Evolutionary conservation across 176 grass and related monocot genomes (phyloP), one percentile per base, ranked within the genome.

Genomic region (Triticum monococcum): DNA sequence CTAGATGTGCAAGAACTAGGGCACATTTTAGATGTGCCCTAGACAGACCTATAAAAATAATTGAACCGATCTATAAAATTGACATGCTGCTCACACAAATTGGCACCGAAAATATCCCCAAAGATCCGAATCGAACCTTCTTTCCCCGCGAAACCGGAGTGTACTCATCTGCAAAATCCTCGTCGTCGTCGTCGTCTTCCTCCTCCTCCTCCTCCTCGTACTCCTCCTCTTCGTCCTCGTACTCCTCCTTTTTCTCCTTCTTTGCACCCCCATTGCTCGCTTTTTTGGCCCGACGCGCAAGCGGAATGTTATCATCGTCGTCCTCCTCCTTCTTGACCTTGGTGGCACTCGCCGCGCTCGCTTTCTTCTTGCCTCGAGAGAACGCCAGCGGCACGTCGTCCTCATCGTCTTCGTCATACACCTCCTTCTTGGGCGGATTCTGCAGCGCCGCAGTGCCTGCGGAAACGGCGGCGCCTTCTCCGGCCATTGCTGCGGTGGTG

Each of bases 261-360:
- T 84, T 86, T 40, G 40, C 54, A 17, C 23, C 64, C 79, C 48
- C 74, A 77, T 72, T 81, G 70, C 80, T 82, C 74, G 85, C 22
- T 72, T 90, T 77, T 64, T 63, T 90, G 23, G 31, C 20, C 78
- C 85, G 79, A 60, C 90, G 9, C 5, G 81, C 43, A 17, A 94
- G 56, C 3, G 85, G 85, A 17, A 74, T 2, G 69, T 85, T 18
- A 33, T 85, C 52, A 3, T 79, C 40, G 2, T 82, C 52, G 3
- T 63, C 79, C 24, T 61, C 81, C 10, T 73, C 81, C 38, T 91
- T 65, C 69, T 87, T 81, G 66, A 28, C 63, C 81, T 85, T 91
- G 79, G 68, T 7, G 33, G 62, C 20, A 3, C 18, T 52, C 71
- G 11, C 63, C 36, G 26, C 46, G 72, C 73, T 88, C 59, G 59